Conservation (phyloP, 2,329 filamentous ascomycete species). For the Metarhizium guizhouense region DNA sequence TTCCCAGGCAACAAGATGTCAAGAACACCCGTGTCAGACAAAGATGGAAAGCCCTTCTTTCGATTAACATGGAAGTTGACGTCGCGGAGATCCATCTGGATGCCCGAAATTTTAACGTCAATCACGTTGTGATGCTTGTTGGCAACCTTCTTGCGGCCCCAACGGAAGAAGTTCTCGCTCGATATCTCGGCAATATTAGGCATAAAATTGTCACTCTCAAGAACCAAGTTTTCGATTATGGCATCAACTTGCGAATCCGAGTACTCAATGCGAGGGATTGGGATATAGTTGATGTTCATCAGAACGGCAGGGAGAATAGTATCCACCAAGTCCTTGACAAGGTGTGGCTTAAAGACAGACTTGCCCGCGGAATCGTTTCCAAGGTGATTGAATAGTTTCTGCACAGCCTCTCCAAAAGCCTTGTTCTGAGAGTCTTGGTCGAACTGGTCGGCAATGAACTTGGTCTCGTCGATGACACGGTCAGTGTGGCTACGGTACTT, state of each 20-base stretch:
- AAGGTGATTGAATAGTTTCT: slow-evolving; percentile 82
- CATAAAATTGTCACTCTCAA: slow-evolving; percentile 95
- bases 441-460: slow-evolving; percentile 84
- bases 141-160: slow-evolving; percentile 79
- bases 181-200: slow-evolving; percentile 84
- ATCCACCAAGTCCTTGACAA: slow-evolving; percentile 80
- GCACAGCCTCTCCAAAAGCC: slow-evolving; percentile 63
- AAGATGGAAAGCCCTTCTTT: slow-evolving; percentile 83
- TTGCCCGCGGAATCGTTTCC: slow-evolving; percentile 81
- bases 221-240: slow-evolving; percentile 85
- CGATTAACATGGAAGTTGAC: slow-evolving; percentile 93
- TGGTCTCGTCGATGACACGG: slow-evolving; percentile 78
- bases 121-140: slow-evolving; percentile 75
- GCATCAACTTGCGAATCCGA: slow-evolving; percentile 76
- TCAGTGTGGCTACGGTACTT: slow-evolving; percentile 84
- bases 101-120: slow-evolving; percentile 76
- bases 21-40: slow-evolving; percentile 81
- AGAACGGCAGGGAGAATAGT: slow-evolving; percentile 78
- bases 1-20: slow-evolving; percentile 82
- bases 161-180: slow-evolving; percentile 90
- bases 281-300: slow-evolving; percentile 80
- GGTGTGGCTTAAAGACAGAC: slow-evolving; percentile 81
- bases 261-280: slow-evolving; percentile 90
- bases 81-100: slow-evolving; percentile 87
- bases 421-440: slow-evolving; percentile 82